Base-by-base conservation (phyloP, 1,284 basidiomycete genomes). In the Malassezia sympodialis region DNA sequence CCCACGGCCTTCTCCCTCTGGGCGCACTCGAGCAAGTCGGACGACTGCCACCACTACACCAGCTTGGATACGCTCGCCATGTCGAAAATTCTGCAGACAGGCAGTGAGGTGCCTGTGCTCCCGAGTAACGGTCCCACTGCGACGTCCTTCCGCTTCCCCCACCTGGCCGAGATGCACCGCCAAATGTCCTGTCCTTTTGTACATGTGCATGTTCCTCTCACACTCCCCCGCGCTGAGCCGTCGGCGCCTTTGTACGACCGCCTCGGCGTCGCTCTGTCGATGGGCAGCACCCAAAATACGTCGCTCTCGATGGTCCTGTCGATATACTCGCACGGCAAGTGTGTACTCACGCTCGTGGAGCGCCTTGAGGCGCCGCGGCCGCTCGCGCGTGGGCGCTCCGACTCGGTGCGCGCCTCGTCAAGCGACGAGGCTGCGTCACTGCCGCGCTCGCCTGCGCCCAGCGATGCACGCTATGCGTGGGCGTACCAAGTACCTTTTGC, bases 131-230 rank as follows among this genome's bases (percentile, higher is more conserved):
- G 62, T 40, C 60, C 68, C 27, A 58, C 59, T 12, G 44, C 68
- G 4, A 64, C 65, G 11, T 55, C 65, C 34, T 62, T 63, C 57
- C 68, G 70, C 32, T 77, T 76, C 64, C 69, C 73, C 8, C 60
- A 58, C 28, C 67, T 77, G 24, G 62, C 62, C 4, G 67, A 63
- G 44, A 76, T 77, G 74, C 64, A 68, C 57, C 62, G 73, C 26
- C 63, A 59, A 44, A 65, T 76, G 44, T 69, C 70, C 6, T 77
- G 76, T 54, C 76, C 76, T 50, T 77, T 76, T 66, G 65, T 77
- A 12, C 75, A 77, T 59, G 63, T 76, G 48, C 67, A 74, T 23
- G 69, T 77, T 23, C 68, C 73, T 21, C 61, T 77, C 30, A 63
- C 68, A 23, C 53, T 76, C n/a, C 76, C 76, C 19, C 66, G 68